Percentiles rank a stretch among this genome's conserved stretches.
Conservation (phyloP, 1,139 yeast species). For the Nakaseomyces uthaithaninus region DNA sequence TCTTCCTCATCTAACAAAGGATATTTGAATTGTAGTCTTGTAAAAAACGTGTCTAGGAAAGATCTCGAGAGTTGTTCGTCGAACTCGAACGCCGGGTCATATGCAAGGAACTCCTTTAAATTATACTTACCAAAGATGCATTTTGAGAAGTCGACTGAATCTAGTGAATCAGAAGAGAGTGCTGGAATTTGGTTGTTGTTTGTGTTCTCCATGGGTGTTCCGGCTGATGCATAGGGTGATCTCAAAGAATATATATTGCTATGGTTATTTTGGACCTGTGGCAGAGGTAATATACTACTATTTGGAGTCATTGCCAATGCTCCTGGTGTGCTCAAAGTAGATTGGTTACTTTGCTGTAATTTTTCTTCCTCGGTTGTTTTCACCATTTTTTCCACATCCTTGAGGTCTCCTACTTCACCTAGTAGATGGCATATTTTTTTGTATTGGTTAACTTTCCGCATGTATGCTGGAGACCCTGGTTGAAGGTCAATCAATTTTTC, state of each 20-base stretch:
- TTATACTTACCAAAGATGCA: slow-evolving; percentile 39
- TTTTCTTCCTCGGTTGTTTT: slow-evolving; percentile 3
- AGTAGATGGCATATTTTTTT: slow-evolving; percentile 37
- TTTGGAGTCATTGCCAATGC: neutral
- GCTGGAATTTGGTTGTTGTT: slow-evolving; percentile 19
- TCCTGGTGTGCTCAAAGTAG: neutral
- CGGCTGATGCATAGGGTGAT: slow-evolving; percentile 2
- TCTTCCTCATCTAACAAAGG: slow-evolving; percentile 44
- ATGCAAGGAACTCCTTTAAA: slow-evolving; percentile 35
- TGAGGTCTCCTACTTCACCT: slow-evolving; percentile 15
- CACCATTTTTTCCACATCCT: slow-evolving; percentile 13
- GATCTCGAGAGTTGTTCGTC: slow-evolving; percentile 40
- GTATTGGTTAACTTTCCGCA: slow-evolving; percentile 34
- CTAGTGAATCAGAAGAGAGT: slow-evolving; percentile 31
- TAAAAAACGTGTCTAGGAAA: slow-evolving; percentile 42
- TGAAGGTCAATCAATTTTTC: slow-evolving; percentile 38
- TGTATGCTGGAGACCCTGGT: slow-evolving; percentile 24
- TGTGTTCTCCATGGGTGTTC: slow-evolving; percentile 7
- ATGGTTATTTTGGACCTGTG: slow-evolving; percentile 1
- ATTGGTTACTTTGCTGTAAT: neutral
- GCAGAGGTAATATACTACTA: neutral
- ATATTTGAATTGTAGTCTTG: slow-evolving; percentile 44
- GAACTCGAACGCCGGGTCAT: slow-evolving; percentile 42
- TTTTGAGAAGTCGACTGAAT: slow-evolving; percentile 34
- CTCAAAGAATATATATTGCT: neutral